Evolutionary conservation across 2,329 filamentous ascomycete genomes (phyloP).

Genomic region (Waltergamsia citrina): DNA sequence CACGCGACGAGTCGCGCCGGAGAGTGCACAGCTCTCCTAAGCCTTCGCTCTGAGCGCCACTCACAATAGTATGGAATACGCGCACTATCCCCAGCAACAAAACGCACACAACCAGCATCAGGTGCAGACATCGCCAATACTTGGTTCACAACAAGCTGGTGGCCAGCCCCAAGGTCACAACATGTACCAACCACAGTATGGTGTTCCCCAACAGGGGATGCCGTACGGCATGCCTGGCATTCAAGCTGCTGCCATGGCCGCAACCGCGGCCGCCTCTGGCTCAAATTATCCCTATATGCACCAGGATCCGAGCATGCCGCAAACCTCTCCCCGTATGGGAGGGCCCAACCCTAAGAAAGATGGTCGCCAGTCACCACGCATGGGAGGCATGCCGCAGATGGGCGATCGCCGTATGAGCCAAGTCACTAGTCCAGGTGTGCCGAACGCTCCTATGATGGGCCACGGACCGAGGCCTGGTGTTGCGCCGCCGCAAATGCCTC

Average conservation of each 20-base stretch:
- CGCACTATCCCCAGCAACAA: slow-evolving; percentile 62
- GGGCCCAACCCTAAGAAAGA: slow-evolving; percentile 63
- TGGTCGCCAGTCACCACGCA: slow-evolving; percentile 68
- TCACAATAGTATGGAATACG: slow-evolving; percentile 61
- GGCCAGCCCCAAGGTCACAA: slow-evolving; percentile 57
- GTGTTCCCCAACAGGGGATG: slow-evolving; percentile 64
- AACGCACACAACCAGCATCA: slow-evolving; percentile 57
- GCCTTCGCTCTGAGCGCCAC: slow-evolving; percentile 8
- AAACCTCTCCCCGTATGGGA: slow-evolving; percentile 70
- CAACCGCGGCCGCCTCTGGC: slow-evolving; percentile 83
- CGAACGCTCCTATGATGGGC: slow-evolving; percentile 68
- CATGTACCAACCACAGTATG: slow-evolving; percentile 74
- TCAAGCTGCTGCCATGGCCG: slow-evolving; percentile 85
- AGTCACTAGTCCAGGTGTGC: slow-evolving; percentile 64
- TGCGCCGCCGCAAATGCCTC: slow-evolving; percentile 48
- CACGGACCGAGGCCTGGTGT: slow-evolving; percentile 47
- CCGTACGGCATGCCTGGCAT: slow-evolving; percentile 70
- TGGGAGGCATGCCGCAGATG: slow-evolving; percentile 53
- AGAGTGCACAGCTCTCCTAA: slow-evolving; percentile 12
- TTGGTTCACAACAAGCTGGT: slow-evolving; percentile 66
- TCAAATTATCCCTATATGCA: slow-evolving; percentile 66
- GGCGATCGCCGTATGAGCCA: slow-evolving; percentile 64
- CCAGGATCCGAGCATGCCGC: slow-evolving; percentile 58
- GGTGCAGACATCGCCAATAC: slow-evolving; percentile 69
- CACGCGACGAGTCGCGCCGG: slow-evolving; percentile 14